Conservation (phyloP, 2,329 filamentous ascomycete species). For the Colletotrichum sp. region DNA sequence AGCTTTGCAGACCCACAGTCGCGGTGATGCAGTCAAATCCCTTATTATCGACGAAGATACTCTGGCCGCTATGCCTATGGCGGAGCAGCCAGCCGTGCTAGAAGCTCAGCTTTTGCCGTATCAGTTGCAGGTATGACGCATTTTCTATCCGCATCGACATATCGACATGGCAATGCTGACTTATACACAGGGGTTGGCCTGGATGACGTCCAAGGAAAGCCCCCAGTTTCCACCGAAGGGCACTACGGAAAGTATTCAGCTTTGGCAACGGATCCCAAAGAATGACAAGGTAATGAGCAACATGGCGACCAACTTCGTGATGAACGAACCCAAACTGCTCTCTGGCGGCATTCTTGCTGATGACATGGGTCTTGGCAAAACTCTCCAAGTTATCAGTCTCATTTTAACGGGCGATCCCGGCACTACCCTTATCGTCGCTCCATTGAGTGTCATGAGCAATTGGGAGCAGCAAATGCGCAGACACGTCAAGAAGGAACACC, state of each 20-base stretch:
- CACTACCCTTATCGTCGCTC: constrained; percentile 80
- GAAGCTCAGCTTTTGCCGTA: constrained; percentile 77
- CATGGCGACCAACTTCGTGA: constrained; percentile 73
- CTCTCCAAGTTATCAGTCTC: constrained; percentile 82
- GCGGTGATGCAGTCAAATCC: constrained; percentile 69
- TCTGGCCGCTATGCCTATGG: constrained; percentile 74
- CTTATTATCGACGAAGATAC: constrained; percentile 75
- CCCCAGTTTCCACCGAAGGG: constrained; percentile 66
- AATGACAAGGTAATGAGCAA: constrained; percentile 59
- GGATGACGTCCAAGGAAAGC: constrained; percentile 80
- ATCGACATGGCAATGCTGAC: not conserved
- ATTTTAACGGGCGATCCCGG: constrained; percentile 65
- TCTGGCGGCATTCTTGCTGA: constrained; percentile 88
- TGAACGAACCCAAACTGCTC: constrained; percentile 64
- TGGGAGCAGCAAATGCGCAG: constrained; percentile 81
- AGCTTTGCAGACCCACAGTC: constrained; percentile 69
- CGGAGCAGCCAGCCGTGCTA: constrained; percentile 69
- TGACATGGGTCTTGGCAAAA: constrained; percentile 94
- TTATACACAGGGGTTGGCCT: constrained; percentile 69
- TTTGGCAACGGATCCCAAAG: constrained; percentile 70
- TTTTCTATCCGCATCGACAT: not conserved
- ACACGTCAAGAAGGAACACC: constrained; percentile 70
- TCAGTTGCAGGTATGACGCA: constrained; percentile 63
- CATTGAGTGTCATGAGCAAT: constrained; percentile 88
- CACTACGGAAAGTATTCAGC: constrained; percentile 68